phyloP scores from a whole-genome alignment of 116 monocot genomes.

The Dioscorea cayenensis region DNA sequence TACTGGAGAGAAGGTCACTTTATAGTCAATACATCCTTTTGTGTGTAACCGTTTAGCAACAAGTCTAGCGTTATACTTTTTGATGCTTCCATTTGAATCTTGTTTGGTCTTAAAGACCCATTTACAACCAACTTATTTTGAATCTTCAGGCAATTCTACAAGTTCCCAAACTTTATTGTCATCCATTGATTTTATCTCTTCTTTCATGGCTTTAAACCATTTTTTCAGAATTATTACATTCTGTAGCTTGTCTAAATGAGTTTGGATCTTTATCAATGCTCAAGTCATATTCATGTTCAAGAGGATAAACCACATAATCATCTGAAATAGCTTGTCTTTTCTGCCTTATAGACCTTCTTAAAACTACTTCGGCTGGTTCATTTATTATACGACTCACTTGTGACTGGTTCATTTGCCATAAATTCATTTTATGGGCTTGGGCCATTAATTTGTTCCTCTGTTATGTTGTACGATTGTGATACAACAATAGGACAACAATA shows the following conservation, averaged over 20 bases:
- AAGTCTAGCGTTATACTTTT: constrained; percentile 6
- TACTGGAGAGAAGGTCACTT: constrained; percentile 10
- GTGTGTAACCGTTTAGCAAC: constrained; percentile 7
- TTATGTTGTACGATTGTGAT: neutral
- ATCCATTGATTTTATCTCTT: neutral
- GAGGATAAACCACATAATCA: constrained; percentile 2
- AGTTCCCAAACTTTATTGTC: constrained; percentile 6
- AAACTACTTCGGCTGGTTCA: neutral
- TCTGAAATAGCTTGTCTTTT: neutral
- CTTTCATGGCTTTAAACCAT: constrained; percentile 5
- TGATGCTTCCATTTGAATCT: neutral
- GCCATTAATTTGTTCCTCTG: neutral
- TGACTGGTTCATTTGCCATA: neutral
- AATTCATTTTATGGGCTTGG: neutral
- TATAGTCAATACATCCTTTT: constrained; percentile 7
- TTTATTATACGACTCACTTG: too few species aligned
- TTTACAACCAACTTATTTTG: neutral
- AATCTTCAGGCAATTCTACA: neutral
- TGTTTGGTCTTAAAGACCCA: constrained; percentile 1
- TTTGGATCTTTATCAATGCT: neutral
- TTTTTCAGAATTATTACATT: constrained; percentile 2
- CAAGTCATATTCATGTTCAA: neutral
- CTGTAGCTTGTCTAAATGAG: constrained; percentile 1
- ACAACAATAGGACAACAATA: neutral
- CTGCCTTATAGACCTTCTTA: neutral